Base-by-base conservation (phyloP, 495 filamentous ascomycete genomes). In the Penicillium herquei region DNA sequence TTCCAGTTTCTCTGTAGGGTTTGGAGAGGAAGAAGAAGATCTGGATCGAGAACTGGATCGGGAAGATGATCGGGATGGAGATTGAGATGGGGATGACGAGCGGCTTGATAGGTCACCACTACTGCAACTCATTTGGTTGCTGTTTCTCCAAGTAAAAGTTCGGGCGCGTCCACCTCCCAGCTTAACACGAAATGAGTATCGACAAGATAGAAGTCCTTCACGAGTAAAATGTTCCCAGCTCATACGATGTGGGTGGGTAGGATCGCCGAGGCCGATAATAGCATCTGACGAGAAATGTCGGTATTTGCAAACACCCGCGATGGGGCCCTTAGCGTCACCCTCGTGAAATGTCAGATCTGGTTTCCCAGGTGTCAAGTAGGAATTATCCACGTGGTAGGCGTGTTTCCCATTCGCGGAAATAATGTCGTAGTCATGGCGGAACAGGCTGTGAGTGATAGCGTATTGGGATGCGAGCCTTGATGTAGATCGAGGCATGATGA, bases 111-210 rank as follows among this genome's bases (percentile, higher is more conserved):
- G 12, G 12, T 37, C 34, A 1, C 34, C 34, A 7, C 34, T 37
- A 13, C 34, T 37, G 6, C 34, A 10, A 13, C 34, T 68, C 12
- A 69, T 60, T n/a, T 54, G 48, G 30, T 64, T 64, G 8, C 70
- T 77, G 31, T 56, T 39, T 49, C 71, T 70, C 73, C 73, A 76
- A 13, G 67, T 48, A 37, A 72, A 74, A 6, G 55, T 55, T 17
- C 56, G 50, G 2, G 26, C 35, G 8, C 21, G 35, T 6, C 54
- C 56, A 18, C 47, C 55, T 0, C 47, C 55, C 0, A 68, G 3
- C 5, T 54, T 49, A 43, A 70, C 63, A 16, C 66, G 57, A 59
- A 70, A 70, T 17, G 59, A 58, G 35, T 72, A 71, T 42, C 56
- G 62, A 16, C 33, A 54, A 6, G 57, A 51, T 12, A 47, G 21